Evolutionary conservation across 2,329 filamentous ascomycete species (phyloP), one percentile per base, ranked within the genome.

Genomic region (Colletotrichum chlorophyti): DNA sequence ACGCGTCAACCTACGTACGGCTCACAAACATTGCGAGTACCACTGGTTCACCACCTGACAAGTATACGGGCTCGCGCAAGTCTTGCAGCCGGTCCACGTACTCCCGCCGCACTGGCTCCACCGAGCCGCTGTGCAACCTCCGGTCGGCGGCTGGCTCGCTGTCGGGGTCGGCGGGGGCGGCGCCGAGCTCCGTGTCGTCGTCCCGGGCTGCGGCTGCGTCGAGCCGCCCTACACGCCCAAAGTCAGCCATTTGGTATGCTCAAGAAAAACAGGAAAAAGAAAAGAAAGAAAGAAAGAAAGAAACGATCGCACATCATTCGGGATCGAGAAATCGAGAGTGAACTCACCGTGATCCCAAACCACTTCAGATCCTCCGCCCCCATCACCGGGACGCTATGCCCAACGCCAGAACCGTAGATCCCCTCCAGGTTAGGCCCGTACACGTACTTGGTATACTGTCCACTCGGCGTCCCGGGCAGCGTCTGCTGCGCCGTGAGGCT

Each of bases 371-470:
- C 65, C 42, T 63, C 69, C 3, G 68, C 68, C 53, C 69, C 61
- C 47, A 72, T 69, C 1, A 66, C 59, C 14, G 71, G 70, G 8
- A 72, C 68, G 47, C 65, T 70, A 17, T 73, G 71, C 1, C 68
- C 69, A 4, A 73, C 68, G 14, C 68, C 66, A 14, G 69, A 52
- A 9, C 70, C 71, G 37, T 68, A 71, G 9, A 72, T 71, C 0
- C 72, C 72, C 60, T 73, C 64, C 14, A 74, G 64, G 7, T 45
- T 65, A 11, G 68, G 64, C 9, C 72, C 72, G 52, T 70, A 74
- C 29, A 72, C 66, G 48, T 64, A 68, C 31, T 66, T 72, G 9
- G 66, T 69, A 53, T 70, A 73, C 14, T 65, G 66, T 17, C 62
- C 58, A 35, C 68, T 66, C 10, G 72, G 72, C 27, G 47, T 64